Evolutionary conservation across 768 basidiomycete genomes (phyloP).

Genomic region (Crucibulum laeve): DNA sequence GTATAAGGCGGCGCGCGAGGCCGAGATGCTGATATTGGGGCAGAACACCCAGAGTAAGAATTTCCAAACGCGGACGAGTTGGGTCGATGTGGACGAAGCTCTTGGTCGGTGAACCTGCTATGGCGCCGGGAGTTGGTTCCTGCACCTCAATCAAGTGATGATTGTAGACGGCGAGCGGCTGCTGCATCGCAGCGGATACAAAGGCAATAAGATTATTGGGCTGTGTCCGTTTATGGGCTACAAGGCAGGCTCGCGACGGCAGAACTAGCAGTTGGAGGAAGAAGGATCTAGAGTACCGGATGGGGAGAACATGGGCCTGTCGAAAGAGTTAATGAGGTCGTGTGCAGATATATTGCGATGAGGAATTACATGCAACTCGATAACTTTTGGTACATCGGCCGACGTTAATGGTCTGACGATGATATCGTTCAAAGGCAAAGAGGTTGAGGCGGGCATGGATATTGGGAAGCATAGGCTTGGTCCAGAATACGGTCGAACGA

Average conservation of each 20-base stretch:
- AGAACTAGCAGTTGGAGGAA: constrained; percentile 43
- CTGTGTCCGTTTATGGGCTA: constrained; percentile 26
- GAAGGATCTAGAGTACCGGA: constrained; percentile 37
- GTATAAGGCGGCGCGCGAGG: constrained; percentile 38
- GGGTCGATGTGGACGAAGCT: constrained; percentile 11
- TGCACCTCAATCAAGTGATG: constrained; percentile 9
- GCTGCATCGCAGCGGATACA: constrained; percentile 34
- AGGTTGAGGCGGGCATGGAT: no score
- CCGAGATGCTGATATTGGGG: constrained; percentile 38
- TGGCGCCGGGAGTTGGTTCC: constrained; percentile 5
- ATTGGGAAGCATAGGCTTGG: no score
- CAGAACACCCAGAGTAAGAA: constrained; percentile 49
- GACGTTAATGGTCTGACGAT: constrained; percentile 28
- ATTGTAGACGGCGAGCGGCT: constrained; percentile 14
- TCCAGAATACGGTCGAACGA: no score
- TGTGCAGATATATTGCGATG: constrained; percentile 6
- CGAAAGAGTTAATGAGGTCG: neutral
- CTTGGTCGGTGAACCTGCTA: constrained; percentile 11
- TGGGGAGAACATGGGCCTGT: constrained; percentile 32
- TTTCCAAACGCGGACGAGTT: constrained; percentile 32
- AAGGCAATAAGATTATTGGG: constrained; percentile 34
- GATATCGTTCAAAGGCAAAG: no score
- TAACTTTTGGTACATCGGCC: constrained; percentile 27
- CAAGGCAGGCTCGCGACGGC: constrained; percentile 34
- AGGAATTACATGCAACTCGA: constrained; percentile 37